Base-by-base conservation (phyloP, 139 green algal genomes). In the Dunaliella primolecta region DNA sequence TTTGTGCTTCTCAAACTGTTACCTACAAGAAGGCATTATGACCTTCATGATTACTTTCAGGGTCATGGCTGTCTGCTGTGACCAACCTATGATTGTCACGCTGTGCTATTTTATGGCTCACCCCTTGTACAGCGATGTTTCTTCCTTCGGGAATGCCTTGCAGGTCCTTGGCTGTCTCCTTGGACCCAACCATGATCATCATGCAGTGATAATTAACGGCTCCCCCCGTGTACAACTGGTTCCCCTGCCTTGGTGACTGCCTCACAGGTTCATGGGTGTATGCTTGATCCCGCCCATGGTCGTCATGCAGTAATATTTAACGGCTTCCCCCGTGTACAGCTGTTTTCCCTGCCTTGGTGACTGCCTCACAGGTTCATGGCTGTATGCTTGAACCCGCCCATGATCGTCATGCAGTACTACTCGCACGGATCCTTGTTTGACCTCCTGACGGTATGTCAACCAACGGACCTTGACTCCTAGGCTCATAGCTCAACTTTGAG, bases 131-230 rank as follows among this genome's bases (percentile, higher is more conserved):
- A n/a, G n/a, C n/a, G n/a, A n/a, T n/a, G n/a, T n/a, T n/a, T n/a
- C n/a, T n/a, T n/a, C n/a, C n/a, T n/a, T n/a, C n/a, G n/a, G n/a
- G n/a, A n/a, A n/a, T n/a, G n/a, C n/a, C n/a, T n/a, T n/a, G n/a
- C n/a, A n/a, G n/a, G n/a, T n/a, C n/a, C n/a, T n/a, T 91, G 56
- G 91, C 91, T 30, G 38, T 93, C 30, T 91, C 87, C 85, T 46
- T 92, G 74, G 85, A 93, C 81, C 92, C 90, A 27, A 90, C 92
- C 11, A 89, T 91, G 80, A 93, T 94, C 78, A 87, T 93, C 79
- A 91, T 91, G 88, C 90, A 94, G 86, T 94, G 92, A 86, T 93
- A 95, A n/a, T n/a, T n/a, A n/a, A n/a, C n/a, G n/a, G n/a, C n/a
- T n/a, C n/a, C n/a, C n/a, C n/a, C n/a, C n/a, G n/a, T n/a, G n/a